Percentiles rank a stretch among this genome's conserved stretches.
Evolutionary conservation across 169 alveolate genomes (phyloP).

Genomic region (Besnoitia besnoiti): DNA sequence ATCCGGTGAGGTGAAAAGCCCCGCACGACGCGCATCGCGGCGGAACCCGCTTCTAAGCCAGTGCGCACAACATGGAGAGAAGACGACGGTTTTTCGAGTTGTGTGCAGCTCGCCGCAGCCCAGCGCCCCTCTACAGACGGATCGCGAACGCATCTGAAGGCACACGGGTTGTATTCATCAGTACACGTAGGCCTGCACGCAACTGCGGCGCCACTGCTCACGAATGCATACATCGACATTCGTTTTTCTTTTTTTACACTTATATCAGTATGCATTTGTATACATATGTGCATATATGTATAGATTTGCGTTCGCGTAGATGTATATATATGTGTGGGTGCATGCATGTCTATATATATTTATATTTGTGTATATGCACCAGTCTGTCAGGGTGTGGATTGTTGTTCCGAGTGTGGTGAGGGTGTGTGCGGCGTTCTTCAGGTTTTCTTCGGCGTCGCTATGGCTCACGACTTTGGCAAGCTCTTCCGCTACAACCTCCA

Average conservation of each 20-base stretch:
- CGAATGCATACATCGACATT: background rate
- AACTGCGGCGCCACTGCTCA: background rate
- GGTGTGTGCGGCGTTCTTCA: background rate
- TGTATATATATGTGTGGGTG: background rate
- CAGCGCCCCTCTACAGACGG: too few species aligned
- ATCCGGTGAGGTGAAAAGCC: conserved; percentile 11
- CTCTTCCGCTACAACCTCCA: conserved; percentile 24
- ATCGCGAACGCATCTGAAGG: too few species aligned
- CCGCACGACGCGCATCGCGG: too few species aligned
- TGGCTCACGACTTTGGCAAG: conserved; percentile 8
- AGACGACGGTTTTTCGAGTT: too few species aligned
- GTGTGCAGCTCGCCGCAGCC: too few species aligned
- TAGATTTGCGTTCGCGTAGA: background rate
- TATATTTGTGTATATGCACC: background rate
- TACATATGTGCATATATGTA: background rate
- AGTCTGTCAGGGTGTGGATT: background rate
- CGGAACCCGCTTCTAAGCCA: too few species aligned
- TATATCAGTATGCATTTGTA: background rate
- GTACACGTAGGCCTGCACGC: too few species aligned
- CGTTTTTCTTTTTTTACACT: background rate
- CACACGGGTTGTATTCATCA: too few species aligned
- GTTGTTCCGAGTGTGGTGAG: background rate
- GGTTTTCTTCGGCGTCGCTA: conserved; percentile 9
- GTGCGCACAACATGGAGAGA: too few species aligned
- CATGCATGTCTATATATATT: background rate